These are phyloP conservation scores for Tylopilus vinaceipallidus DNA, from an alignment of 768 basidiomycete genomes.

Conservation along the genomic window DNA sequence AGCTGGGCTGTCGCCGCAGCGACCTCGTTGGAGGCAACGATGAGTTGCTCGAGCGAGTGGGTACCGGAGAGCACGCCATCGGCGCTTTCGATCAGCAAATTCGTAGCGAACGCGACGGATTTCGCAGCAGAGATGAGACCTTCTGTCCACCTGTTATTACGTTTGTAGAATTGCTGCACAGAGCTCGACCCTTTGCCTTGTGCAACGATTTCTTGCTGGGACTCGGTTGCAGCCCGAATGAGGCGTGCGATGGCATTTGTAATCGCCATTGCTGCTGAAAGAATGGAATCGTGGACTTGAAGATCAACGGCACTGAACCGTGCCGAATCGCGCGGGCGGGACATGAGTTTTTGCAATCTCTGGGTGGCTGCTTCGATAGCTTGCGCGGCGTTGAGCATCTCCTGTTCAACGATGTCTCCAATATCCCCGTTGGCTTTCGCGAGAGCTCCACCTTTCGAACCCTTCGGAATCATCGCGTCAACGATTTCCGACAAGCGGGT, in stretches of 20 bases:
- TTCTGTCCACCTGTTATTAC: constrained; percentile 99
- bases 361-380: constrained; percentile 93
- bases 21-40: constrained; percentile 99
- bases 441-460: constrained; percentile 63
- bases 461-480: constrained; percentile 84
- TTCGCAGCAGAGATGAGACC: constrained; percentile 98
- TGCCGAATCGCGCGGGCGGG: constrained; percentile 82
- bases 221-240: constrained; percentile 95
- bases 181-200: constrained; percentile 93
- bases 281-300: constrained; percentile 97
- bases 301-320: constrained; percentile 89
- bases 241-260: constrained; percentile 92
- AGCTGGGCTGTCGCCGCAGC: constrained; percentile 96
- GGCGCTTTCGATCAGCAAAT: constrained; percentile 92
- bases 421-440: constrained; percentile 87
- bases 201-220: constrained; percentile 96
- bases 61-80: constrained; percentile 97
- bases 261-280: constrained; percentile 91
- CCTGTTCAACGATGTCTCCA: constrained; percentile 93
- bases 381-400: constrained; percentile 90
- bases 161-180: constrained; percentile 97
- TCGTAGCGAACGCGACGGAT: constrained; percentile 95
- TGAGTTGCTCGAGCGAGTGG: constrained; percentile 96
- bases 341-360: constrained; percentile 87
- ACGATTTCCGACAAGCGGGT: constrained; percentile 84